These are phyloP conservation scores for Trametes coccinea DNA, from an alignment of 768 basidiomycete species.

Conservation along the genomic window DNA sequence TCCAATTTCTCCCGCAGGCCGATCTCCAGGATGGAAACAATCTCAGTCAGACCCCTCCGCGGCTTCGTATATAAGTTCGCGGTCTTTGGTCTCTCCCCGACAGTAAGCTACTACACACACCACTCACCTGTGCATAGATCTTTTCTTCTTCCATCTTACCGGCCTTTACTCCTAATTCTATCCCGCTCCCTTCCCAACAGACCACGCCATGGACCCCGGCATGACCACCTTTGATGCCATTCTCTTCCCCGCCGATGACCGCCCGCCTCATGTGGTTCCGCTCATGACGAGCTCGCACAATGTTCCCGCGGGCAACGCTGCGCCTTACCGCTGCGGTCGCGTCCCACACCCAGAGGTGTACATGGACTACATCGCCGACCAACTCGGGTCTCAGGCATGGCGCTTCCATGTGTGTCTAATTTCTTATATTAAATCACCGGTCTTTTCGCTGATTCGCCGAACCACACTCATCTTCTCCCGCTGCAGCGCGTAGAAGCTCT, in stretches of 20 bases:
- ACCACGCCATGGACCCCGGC: conserved; percentile 53
- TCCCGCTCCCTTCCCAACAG: neutral
- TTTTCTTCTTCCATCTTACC: conserved; percentile 1
- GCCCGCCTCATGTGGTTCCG: conserved; percentile 68
- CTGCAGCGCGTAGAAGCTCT: conserved; percentile 68
- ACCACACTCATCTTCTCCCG: conserved; percentile 15
- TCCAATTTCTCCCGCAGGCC: neutral
- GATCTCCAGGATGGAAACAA: neutral
- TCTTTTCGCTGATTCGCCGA: conserved; percentile 16
- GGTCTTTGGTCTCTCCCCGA: conserved; percentile 5
- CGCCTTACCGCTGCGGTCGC: conserved; percentile 48
- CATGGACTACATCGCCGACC: conserved; percentile 85
- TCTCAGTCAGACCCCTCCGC: neutral
- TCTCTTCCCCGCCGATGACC: conserved; percentile 79
- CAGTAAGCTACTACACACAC: conserved; percentile 15
- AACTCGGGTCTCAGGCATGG: conserved; percentile 67
- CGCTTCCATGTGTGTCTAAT: conserved; percentile 58
- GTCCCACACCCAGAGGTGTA: conserved; percentile 83
- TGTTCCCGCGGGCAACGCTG: conserved; percentile 15
- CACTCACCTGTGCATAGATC: conserved; percentile 10
- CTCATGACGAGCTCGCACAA: conserved; percentile 68
- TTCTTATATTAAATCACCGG: conserved; percentile 14
- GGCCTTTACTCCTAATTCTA: conserved; percentile 13
- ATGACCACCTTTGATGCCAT: conserved; percentile 67
- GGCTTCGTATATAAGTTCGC: conserved; percentile 21